Percentiles rank a stretch among this genome's conserved stretches.
Evolutionary conservation across 352 stramenopile species (phyloP).

Genomic region (Pythium brachiatum): DNA sequence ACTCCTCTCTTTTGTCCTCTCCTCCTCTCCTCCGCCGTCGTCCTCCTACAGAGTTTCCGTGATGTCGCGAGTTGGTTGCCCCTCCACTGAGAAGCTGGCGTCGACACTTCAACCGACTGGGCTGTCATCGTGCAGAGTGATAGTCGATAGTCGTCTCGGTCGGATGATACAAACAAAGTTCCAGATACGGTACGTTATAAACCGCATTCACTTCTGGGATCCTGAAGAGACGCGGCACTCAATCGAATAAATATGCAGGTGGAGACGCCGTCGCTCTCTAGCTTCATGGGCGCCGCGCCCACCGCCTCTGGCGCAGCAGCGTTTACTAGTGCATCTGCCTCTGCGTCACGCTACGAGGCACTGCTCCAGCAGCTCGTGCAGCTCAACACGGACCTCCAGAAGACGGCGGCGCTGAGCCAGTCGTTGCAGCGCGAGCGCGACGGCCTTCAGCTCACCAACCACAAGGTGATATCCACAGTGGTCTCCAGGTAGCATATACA

Average conservation of each 20-base stretch:
- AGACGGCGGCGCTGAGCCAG: conserved; percentile 79
- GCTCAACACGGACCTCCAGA: conserved; percentile 80
- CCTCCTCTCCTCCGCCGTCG: not conserved
- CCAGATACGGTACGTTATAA: not conserved
- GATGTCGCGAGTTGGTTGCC: not conserved
- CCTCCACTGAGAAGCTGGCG: not conserved
- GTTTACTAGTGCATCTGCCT: not conserved
- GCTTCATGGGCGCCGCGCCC: not conserved
- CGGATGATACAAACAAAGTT: not conserved
- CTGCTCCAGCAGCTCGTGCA: conserved; percentile 82
- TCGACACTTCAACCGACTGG: not conserved
- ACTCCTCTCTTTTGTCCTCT: not conserved
- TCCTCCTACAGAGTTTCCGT: not conserved
- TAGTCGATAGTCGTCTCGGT: too few species aligned
- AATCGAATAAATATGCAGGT: conserved; percentile 19
- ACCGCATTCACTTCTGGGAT: not conserved
- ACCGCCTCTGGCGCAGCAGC: not conserved
- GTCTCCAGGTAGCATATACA: not conserved
- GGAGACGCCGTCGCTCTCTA: not conserved
- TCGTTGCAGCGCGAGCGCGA: conserved; percentile 76
- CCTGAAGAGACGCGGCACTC: conserved; percentile 1
- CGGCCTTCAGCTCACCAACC: conserved; percentile 54
- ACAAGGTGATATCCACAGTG: conserved; percentile 32
- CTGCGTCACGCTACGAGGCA: conserved; percentile 56
- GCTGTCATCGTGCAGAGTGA: not conserved